Base-by-base conservation (phyloP, 2,329 filamentous ascomycete genomes). In the Sordariomycetes sp. region DNA sequence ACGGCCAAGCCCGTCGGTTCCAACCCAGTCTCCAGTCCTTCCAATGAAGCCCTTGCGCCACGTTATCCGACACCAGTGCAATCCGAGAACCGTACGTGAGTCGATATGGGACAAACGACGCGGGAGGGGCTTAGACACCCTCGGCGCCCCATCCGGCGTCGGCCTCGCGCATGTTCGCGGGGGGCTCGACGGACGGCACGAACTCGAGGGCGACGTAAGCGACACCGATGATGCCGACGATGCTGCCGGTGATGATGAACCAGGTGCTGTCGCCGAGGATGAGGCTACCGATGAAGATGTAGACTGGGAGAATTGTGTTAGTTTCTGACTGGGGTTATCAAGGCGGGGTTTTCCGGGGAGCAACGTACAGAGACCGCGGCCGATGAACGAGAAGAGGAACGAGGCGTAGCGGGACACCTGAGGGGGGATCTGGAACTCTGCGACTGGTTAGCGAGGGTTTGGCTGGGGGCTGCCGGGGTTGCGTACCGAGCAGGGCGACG, bases 311-410 rank as follows among this genome's bases (percentile, higher is more conserved):
- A 7, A 16, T 14, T 40, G 18, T 6, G 14, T 46, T 18, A 46
- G 10, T 61, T 1, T 24, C 37, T 43, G 37, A 11, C 4, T 4
- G 14, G 3, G 37, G 37, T 11, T 43, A 43, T 43, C 12, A 14
- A 11, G 37, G 37, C 12, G 37, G 18, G 40, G 40, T n/a, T 46
- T 7, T 46, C 22, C 54, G 53, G 58, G 28, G 40, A 16, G 7
- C 43, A 18, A 85, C 90, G 76, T 84, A 96, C 92, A 97, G 71
- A 90, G 80, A 74, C 94, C 94, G 70, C 94, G 91, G 61, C 94
- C 94, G 65, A 97, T 76, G 80, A 99, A 97, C 59, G 90, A 96
- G 79, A 97, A 97, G 74, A 97, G 86, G 79, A 99, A 99, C 12
- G 90, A 96, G 58, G 91, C 93, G 78, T 97, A 96, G 75, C 90